Evolutionary conservation across 108 stramenopile species (phyloP).

Genomic region (Phaeodactylum tricornutum): DNA sequence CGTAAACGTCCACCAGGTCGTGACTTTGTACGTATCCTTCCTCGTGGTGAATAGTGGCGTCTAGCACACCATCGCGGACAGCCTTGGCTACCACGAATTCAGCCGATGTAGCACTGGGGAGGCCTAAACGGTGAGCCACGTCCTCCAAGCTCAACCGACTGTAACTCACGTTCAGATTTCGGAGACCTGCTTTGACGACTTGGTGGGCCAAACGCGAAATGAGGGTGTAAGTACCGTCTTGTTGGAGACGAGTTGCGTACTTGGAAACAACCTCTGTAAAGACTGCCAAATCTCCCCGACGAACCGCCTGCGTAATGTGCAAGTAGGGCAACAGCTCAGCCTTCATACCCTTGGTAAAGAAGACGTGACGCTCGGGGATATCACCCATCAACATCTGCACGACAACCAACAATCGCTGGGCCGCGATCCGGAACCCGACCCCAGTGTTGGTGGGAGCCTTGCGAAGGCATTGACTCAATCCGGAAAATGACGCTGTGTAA

Average conservation of each 20-base stretch:
- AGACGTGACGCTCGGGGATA: slow-evolving; percentile 86
- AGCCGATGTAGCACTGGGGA: slow-evolving; percentile 75
- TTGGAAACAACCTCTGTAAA: slow-evolving; percentile 69
- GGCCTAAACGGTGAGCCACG: slow-evolving; percentile 80
- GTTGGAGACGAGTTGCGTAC: slow-evolving; percentile 49
- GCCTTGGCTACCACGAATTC: slow-evolving; percentile 98
- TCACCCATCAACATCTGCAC: slow-evolving; percentile 97
- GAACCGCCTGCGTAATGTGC: slow-evolving; percentile 92
- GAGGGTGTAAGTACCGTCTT: slow-evolving; percentile 86
- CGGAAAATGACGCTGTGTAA: slow-evolving; percentile 89
- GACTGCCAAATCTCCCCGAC: slow-evolving; percentile 84
- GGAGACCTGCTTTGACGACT: slow-evolving; percentile 97
- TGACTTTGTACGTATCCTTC: slow-evolving; percentile 81
- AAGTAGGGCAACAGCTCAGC: slow-evolving; percentile 82
- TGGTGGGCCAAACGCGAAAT: slow-evolving; percentile 93
- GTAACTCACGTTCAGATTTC: slow-evolving; percentile 85
- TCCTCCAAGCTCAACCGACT: slow-evolving; percentile 87
- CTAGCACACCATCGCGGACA: slow-evolving; percentile 96
- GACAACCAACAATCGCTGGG: slow-evolving; percentile 74
- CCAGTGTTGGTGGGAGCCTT: slow-evolving; percentile 93
- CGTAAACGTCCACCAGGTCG: slow-evolving; percentile 93
- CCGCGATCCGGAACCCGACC: slow-evolving; percentile 82
- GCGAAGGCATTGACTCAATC: slow-evolving; percentile 87
- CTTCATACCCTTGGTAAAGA: slow-evolving; percentile 69
- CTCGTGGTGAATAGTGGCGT: slow-evolving; percentile 96